A percentile compares a stretch with the other conserved stretches of the same genome.
phyloP scores from a whole-genome alignment of 2,329 filamentous ascomycete species.

The Eutypa lata region DNA sequence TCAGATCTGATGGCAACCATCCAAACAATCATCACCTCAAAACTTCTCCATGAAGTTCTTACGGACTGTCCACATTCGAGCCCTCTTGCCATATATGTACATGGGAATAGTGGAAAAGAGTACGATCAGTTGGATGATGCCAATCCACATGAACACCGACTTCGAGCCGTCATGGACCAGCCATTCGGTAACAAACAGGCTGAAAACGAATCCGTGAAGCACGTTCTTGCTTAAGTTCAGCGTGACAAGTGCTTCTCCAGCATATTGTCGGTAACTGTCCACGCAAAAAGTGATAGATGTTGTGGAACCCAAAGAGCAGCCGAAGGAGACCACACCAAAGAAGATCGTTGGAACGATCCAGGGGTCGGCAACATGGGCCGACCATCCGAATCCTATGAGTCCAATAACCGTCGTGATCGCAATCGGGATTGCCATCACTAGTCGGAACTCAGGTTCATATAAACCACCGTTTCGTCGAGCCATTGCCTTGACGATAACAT shows the following conservation, averaged over 20 bases:
- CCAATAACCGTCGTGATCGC: slow-evolving; percentile 76
- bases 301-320: slow-evolving; percentile 84
- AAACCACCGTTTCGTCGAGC: slow-evolving; percentile 83
- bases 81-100: slow-evolving; percentile 90
- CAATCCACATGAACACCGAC: slow-evolving; percentile 76
- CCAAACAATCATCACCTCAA: neutral
- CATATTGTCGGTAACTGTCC: slow-evolving; percentile 89
- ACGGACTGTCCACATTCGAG: slow-evolving; percentile 89
- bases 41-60: slow-evolving; percentile 82
- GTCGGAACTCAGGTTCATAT: slow-evolving; percentile 90
- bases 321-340: slow-evolving; percentile 89
- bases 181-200: slow-evolving; percentile 86
- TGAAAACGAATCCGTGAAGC: slow-evolving; percentile 84
- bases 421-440: slow-evolving; percentile 84
- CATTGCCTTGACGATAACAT: slow-evolving; percentile 80
- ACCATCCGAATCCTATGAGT: slow-evolving; percentile 97
- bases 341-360: slow-evolving; percentile 95
- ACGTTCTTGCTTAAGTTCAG: slow-evolving; percentile 95
- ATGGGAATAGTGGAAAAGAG: slow-evolving; percentile 79
- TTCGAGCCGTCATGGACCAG: slow-evolving; percentile 71
- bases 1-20: too few species aligned
- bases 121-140: slow-evolving; percentile 77
- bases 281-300: slow-evolving; percentile 93
- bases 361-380: slow-evolving; percentile 65
- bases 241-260: slow-evolving; percentile 89